Percentiles rank a stretch among this genome's conserved stretches.
phyloP scores from a whole-genome alignment of 2,329 filamentous ascomycete species.

The Colletotrichum destructivum region DNA sequence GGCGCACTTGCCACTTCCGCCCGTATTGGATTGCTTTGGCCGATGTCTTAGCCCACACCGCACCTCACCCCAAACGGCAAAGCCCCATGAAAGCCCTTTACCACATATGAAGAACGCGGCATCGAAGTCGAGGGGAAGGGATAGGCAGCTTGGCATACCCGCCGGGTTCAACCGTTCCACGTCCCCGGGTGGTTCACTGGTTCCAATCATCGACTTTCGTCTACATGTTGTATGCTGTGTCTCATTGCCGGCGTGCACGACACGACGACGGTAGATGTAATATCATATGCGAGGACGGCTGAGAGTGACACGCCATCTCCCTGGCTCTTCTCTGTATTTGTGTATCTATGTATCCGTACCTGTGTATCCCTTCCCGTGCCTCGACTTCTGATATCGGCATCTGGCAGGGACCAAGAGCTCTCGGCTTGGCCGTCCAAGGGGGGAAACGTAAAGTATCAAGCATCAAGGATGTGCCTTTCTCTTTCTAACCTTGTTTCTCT shows the following conservation, averaged over 20 bases:
- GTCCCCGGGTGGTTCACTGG: slow-evolving; percentile 1
- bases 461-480: neutral
- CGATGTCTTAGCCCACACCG: slow-evolving; percentile 29
- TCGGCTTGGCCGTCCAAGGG: neutral
- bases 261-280: neutral
- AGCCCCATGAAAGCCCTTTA: slow-evolving; percentile 12
- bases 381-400: neutral
- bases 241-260: slow-evolving; percentile 1
- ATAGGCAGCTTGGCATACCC: too few relatives aligned
- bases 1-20: neutral
- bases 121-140: neutral
- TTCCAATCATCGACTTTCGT: neutral
- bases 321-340: neutral
- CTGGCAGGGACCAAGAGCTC: neutral
- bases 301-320: neutral
- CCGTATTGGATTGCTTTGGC: slow-evolving; percentile 7
- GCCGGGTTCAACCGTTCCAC: neutral
- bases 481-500: too few relatives aligned
- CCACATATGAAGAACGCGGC: neutral
- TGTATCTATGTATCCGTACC: too few relatives aligned
- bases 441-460: neutral
- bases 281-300: neutral
- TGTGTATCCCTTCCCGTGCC: neutral
- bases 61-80: slow-evolving; percentile 33
- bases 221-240: neutral